These are phyloP conservation scores for Colletotrichum sp. DNA, from an alignment of 2,329 filamentous ascomycete species.

Conservation along the genomic window DNA sequence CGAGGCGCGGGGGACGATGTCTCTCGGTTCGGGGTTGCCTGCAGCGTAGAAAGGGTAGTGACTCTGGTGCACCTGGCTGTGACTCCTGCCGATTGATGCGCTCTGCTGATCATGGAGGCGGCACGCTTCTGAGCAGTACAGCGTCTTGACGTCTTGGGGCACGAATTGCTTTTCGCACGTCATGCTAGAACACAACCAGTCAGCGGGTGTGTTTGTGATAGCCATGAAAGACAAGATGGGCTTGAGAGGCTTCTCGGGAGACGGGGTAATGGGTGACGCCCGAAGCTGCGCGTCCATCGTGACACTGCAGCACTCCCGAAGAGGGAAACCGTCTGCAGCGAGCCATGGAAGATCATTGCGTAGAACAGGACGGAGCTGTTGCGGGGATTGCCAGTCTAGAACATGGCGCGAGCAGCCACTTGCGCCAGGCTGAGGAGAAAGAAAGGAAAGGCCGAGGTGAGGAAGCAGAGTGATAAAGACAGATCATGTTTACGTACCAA, in stretches of 20 bases:
- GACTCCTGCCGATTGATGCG: conserved; percentile 10
- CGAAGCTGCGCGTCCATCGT: conserved; percentile 31
- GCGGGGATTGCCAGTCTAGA: conserved; percentile 3
- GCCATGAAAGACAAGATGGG: conserved; percentile 36
- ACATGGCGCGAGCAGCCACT: conserved; percentile 9
- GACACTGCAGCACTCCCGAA: conserved; percentile 33
- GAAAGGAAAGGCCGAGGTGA: neutral
- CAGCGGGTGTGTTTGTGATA: conserved; percentile 26
- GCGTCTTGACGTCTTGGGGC: conserved; percentile 58
- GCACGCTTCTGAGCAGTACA: conserved; percentile 70
- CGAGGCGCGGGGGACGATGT: conserved; percentile 68
- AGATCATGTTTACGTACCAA: conserved; percentile 54
- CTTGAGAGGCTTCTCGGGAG: neutral
- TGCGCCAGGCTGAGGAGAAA: neutral
- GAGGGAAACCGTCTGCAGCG: conserved; percentile 19
- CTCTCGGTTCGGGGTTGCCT: conserved; percentile 57
- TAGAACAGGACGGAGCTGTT: neutral
- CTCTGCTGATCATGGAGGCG: conserved; percentile 51
- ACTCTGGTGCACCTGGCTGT: conserved; percentile 12
- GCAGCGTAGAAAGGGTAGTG: conserved; percentile 51
- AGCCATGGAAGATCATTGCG: conserved; percentile 6
- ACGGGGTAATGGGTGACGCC: conserved; percentile 8
- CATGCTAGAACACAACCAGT: conserved; percentile 54
- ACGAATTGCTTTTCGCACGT: conserved; percentile 71
- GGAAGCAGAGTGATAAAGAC: conserved; percentile 1